Evolutionary conservation across 2,329 filamentous ascomycete species (phyloP).

Genomic region (Lecanosticta acicola): DNA sequence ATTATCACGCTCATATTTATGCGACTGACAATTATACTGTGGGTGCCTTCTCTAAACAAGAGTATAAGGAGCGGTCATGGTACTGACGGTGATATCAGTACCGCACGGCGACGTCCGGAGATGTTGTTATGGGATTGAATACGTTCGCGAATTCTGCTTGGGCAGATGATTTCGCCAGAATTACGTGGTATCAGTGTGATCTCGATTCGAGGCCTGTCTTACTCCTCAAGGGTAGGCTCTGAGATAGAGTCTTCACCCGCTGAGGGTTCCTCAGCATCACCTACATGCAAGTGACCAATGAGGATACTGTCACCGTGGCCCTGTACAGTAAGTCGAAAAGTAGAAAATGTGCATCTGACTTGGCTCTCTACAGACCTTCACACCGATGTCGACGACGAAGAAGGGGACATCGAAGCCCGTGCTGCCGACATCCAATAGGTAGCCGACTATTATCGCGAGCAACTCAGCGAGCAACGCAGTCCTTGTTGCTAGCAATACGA

Average conservation of each 20-base stretch:
- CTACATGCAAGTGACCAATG: slow-evolving; percentile 55
- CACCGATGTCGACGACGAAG: slow-evolving; percentile 55
- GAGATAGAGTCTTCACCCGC: no score
- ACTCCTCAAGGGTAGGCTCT: slow-evolving; percentile 67
- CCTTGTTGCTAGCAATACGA: slow-evolving; percentile 60
- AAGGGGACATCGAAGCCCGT: slow-evolving; percentile 52
- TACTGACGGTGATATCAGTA: no score
- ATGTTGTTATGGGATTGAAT: slow-evolving; percentile 60
- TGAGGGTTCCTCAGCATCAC: no score
- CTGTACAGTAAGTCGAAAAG: no score
- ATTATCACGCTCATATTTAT: slow-evolving; percentile 61
- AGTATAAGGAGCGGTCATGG: no score
- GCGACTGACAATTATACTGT: slow-evolving; percentile 53
- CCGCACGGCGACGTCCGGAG: slow-evolving; percentile 59
- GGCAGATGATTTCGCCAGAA: slow-evolving; percentile 51
- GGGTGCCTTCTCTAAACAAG: no score
- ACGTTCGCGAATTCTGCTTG: slow-evolving; percentile 56
- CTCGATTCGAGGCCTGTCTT: slow-evolving; percentile 56
- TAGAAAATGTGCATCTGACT: no score
- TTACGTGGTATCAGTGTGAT: slow-evolving; percentile 57
- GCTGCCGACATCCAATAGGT: slow-evolving; percentile 56
- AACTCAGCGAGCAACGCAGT: slow-evolving; percentile 57
- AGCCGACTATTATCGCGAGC: slow-evolving; percentile 50
- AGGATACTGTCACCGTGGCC: slow-evolving; percentile 53
- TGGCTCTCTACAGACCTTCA: no score